Evolutionary conservation across 2,329 filamentous ascomycete genomes (phyloP), one percentile per base, ranked within the genome.

Genomic region (Nemania diffusa): DNA sequence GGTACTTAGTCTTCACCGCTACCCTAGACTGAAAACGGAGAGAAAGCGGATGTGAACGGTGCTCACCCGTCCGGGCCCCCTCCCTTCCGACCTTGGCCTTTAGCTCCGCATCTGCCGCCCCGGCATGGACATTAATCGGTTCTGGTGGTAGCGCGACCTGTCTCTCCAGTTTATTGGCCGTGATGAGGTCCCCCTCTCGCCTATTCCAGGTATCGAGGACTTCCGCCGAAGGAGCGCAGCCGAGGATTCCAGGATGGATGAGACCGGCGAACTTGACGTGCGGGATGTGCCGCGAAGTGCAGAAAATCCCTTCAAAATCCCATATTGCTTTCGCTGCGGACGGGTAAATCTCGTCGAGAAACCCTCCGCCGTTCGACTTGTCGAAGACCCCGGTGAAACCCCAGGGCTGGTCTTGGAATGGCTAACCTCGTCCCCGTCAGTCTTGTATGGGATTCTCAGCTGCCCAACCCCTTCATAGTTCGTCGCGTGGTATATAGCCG

Each of bases 221-320:
- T 72, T 93, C 90, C 2, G 88, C 82, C 0, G 92, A 95, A 0
- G 94, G 94, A 0, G 94, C 94, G 75, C 93, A 97, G 20, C 94
- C 94, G 9, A 97, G 83, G 71, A 97, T 97, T 3, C 94, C 94
- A 0, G 94, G 94, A 78, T 97, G 94, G 76, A 97, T 97, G 34
- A 97, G 84, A 0, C 94, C 93, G 0, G 94, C 89, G 77, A 97
- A 97, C 48, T 92, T 91, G 48, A 97, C 94, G 69, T 92, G 91
- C 0, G 93, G 93, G 68, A 96, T 93, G 78, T 97, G 94, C 17
- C 94, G 88, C 6, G 91, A 94, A 3, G 91, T 91, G 82, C 93
- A 97, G 46, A 67, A 84, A 56, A 85, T 84, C 70, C 84, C 84
- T 59, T 87, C 85, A 58, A 87, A 86, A 69, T 87, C 85, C 85